A percentile compares a stretch with the other conserved stretches of the same genome.
Conservation (phyloP, 1,284 basidiomycete genomes). For the Microbotryomycetes sp. region DNA sequence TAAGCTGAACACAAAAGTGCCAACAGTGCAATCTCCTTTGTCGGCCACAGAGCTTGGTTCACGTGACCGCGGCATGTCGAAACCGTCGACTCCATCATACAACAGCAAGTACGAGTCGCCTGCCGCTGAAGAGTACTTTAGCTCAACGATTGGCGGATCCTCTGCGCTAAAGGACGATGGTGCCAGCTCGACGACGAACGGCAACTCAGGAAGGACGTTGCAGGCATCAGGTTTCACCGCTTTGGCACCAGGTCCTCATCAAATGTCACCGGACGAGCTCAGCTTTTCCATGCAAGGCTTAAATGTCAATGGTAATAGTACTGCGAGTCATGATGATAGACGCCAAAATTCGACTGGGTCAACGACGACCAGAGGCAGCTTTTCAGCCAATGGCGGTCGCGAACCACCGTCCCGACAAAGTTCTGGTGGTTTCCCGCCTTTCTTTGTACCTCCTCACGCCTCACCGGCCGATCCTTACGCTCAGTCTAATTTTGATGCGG, state of each 20-base stretch:
- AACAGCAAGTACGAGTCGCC: neutral
- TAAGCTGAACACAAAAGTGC: neutral
- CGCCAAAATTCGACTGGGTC: neutral
- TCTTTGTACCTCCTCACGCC: neutral
- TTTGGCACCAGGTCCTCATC: neutral
- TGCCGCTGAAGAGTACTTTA: constrained; percentile 3
- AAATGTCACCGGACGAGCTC: constrained; percentile 25
- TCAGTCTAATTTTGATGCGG: neutral
- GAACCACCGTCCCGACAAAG: constrained; percentile 12
- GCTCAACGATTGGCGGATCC: constrained; percentile 14
- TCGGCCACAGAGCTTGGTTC: neutral
- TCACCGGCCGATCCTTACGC: neutral
- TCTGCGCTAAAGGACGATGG: constrained; percentile 19
- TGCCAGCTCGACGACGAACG: neutral
- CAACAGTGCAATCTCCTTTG: neutral
- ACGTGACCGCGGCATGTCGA: neutral
- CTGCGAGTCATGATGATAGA: neutral
- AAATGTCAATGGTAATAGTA: neutral
- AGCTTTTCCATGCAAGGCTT: constrained; percentile 19
- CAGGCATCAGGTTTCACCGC: constrained; percentile 5
- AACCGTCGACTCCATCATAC: neutral
- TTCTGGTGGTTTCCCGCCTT: constrained; percentile 5
- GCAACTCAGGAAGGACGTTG: no score
- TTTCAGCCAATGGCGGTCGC: neutral
- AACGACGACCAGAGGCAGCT: neutral